Percentiles rank a stretch among this genome's conserved stretches.
Conservation (phyloP, 192 early-diverging fungal species). For the Gonapodya prolifera region DNA sequence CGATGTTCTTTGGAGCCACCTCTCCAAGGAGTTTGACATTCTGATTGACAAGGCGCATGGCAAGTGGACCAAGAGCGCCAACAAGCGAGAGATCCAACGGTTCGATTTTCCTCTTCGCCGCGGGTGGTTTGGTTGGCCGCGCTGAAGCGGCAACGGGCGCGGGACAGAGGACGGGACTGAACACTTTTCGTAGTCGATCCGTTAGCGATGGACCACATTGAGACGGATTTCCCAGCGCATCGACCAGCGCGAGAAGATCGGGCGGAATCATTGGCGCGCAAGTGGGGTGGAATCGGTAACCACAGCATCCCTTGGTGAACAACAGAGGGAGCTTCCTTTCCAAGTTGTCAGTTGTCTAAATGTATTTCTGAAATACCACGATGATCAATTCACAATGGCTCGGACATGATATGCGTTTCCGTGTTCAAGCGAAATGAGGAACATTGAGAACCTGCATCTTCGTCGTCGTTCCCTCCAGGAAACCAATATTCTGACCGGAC, state of each 20-base stretch:
- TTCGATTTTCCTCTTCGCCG: background rate
- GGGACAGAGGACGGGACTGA: background rate
- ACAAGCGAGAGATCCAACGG: background rate
- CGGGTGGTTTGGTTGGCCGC: background rate
- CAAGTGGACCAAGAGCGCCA: background rate
- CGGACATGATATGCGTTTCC: background rate
- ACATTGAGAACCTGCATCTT: slow-evolving; percentile 34
- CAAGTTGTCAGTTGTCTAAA: background rate
- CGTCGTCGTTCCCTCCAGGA: slow-evolving; percentile 31
- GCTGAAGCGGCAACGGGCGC: background rate
- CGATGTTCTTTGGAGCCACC: background rate
- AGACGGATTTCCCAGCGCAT: background rate
- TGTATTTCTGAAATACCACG: background rate
- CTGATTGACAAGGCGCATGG: background rate
- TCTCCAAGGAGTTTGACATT: background rate
- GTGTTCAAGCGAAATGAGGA: slow-evolving; percentile 6
- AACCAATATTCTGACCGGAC: slow-evolving; percentile 27
- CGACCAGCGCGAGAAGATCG: background rate
- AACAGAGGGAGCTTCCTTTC: background rate
- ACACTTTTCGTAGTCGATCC: background rate
- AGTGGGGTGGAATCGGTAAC: background rate
- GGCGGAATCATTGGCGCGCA: background rate
- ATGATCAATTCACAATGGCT: background rate
- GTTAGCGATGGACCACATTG: background rate
- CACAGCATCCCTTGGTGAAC: background rate